These are phyloP conservation scores for Boletus insuetus DNA, from an alignment of 768 basidiomycete genomes.

Conservation along the genomic window DNA sequence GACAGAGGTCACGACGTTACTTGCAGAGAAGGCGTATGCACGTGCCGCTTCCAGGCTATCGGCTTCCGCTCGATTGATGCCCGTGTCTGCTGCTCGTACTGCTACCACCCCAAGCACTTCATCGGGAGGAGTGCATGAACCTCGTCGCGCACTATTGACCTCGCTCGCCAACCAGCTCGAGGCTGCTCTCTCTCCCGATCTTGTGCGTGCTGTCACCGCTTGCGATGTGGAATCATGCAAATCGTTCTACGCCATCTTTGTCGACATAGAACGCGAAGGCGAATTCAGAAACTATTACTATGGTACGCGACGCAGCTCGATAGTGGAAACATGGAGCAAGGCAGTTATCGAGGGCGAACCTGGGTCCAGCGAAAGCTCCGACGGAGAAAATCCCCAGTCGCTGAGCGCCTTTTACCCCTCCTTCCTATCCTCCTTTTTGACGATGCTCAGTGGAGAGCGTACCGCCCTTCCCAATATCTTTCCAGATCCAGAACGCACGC, in stretches of 20 bases:
- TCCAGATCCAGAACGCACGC: slow-evolving; percentile 73
- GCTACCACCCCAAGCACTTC: slow-evolving; percentile 45
- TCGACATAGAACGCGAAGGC: slow-evolving; percentile 83
- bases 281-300: slow-evolving; percentile 97
- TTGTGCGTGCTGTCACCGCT: slow-evolving; percentile 82
- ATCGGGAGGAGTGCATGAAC: slow-evolving; percentile 55
- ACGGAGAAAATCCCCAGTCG: slow-evolving; percentile 45
- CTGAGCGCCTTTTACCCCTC: slow-evolving; percentile 68
- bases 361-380: slow-evolving; percentile 22
- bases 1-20: slow-evolving; percentile 83
- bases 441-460: slow-evolving; percentile 68
- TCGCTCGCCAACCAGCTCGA: slow-evolving; percentile 96
- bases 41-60: slow-evolving; percentile 92
- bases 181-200: slow-evolving; percentile 83
- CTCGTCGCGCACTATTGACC: slow-evolving; percentile 79
- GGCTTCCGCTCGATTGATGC: slow-evolving; percentile 86
- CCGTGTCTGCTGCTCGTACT: slow-evolving; percentile 83
- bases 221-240: slow-evolving; percentile 74
- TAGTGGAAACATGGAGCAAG: slow-evolving; percentile 70
- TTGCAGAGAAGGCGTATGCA: slow-evolving; percentile 73
- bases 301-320: slow-evolving; percentile 65
- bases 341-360: slow-evolving; percentile 40
- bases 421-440: slow-evolving; percentile 71
- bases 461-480: slow-evolving; percentile 80
- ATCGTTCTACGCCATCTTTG: slow-evolving; percentile 83